These are phyloP conservation scores for Adansonia madagascariensis DNA, from an alignment of 441 rosid species.

Conservation along the genomic window DNA sequence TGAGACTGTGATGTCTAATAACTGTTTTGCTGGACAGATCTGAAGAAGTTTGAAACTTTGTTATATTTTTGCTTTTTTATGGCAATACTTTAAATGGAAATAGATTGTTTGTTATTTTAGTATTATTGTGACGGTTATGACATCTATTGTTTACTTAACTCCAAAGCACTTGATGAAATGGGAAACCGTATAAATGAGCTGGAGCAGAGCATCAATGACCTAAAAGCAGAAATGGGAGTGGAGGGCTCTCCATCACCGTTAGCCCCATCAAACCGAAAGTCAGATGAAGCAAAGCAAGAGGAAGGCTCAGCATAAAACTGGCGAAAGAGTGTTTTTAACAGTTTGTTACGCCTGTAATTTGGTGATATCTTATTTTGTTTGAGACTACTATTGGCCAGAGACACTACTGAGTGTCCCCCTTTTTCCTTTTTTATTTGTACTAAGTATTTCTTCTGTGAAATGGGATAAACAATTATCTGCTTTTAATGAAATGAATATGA, in stretches of 20 bases:
- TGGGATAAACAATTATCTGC: conserved; percentile 6
- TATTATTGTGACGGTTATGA: not conserved
- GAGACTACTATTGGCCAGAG: conserved; percentile 3
- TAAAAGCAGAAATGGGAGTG: conserved; percentile 69
- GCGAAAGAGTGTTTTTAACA: conserved; percentile 23
- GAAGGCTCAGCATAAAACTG: conserved; percentile 47
- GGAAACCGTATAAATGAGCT: conserved; percentile 66
- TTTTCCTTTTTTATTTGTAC: conserved; percentile 1
- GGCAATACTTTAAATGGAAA: conserved; percentile 1
- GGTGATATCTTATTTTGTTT: not conserved
- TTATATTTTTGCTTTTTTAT: not conserved
- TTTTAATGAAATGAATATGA: conserved; percentile 3
- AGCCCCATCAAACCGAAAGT: conserved; percentile 47
- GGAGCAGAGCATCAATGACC: conserved; percentile 68
- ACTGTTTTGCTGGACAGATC: conserved; percentile 11
- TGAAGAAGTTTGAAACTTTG: not conserved
- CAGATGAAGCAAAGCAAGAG: conserved; percentile 40
- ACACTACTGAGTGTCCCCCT: not conserved
- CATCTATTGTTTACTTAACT: conserved; percentile 52
- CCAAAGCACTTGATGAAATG: conserved; percentile 68
- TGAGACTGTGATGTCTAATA: not conserved
- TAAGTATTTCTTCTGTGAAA: not conserved
- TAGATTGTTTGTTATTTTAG: conserved; percentile 16
- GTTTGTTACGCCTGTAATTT: not conserved
- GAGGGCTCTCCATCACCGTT: conserved; percentile 67